Base-by-base conservation (phyloP, 495 filamentous ascomycete genomes). In the Penicillium desertorum region DNA sequence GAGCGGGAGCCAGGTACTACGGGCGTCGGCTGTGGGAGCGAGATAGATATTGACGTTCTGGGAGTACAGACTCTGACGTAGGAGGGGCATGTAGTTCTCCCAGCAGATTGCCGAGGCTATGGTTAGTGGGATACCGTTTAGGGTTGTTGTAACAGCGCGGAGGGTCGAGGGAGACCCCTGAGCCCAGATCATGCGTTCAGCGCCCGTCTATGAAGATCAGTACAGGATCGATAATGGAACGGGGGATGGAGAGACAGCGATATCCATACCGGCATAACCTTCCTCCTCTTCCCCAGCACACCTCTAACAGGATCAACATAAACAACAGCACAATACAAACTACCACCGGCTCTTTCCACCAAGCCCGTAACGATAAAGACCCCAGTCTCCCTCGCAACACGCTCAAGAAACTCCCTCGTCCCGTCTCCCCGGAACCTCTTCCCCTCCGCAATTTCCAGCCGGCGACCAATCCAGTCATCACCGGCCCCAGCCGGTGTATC, bases 81-180 rank as follows among this genome's bases (percentile, higher is more conserved):
- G 80, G 19, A 97, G 75, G 0, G 93, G 93, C 93, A 98, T 98
- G 67, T 90, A 96, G 61, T 91, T 97, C 72, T 98, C 93, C 93
- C 93, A 98, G 76, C 93, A 98, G 42, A 98, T 95, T 2, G 92
- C 93, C 0, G 90, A 85, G 0, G 85, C 93, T 7, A 96, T 74
- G 16, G 86, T 91, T 19, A 98, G 72, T 44, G 81, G 83, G 14
- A 93, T 83, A 20, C 88, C 90, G 20, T 84, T 82, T 58, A 98
- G 87, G n/a, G 77, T 81, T 1, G 92, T 92, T 20, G 85, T 89
- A 2, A 97, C 79, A 0, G 92, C 93, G 52, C 84, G 84, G 29
- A 98, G 82, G 1, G 91, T 92, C 0, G 86, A 83, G 0, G 92
- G 80, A 0, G 87, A 88, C 17, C 93, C 93, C 64, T 96, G 88